These are phyloP conservation scores for Candida alai DNA, from an alignment of 805 yeast species.

Conservation along the genomic window DNA sequence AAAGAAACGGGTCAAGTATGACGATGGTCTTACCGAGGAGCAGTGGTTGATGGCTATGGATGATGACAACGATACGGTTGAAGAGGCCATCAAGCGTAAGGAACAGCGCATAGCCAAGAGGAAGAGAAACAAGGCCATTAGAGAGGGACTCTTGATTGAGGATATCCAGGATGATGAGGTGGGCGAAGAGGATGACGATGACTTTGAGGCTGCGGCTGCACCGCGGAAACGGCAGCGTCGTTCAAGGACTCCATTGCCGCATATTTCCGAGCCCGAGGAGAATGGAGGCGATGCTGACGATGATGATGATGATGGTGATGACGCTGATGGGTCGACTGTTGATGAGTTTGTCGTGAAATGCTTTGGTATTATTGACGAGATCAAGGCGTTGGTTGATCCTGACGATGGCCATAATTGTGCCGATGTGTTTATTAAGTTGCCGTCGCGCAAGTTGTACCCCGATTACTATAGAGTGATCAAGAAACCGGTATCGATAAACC, in stretches of 20 bases:
- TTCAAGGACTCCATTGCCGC: constrained; percentile 15
- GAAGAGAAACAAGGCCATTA: constrained; percentile 22
- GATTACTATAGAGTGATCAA: constrained; percentile 73
- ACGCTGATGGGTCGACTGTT: constrained; percentile 9
- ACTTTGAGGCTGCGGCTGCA: constrained; percentile 8
- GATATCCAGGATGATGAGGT: constrained; percentile 23
- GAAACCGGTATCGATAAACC: constrained; percentile 57
- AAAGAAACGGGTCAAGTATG: constrained; percentile 75
- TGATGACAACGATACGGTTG: constrained; percentile 61
- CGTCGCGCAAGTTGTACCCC: constrained; percentile 72
- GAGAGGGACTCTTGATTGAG: constrained; percentile 20
- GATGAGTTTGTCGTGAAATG: constrained; percentile 22
- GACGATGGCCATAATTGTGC: constrained; percentile 36
- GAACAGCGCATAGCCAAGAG: constrained; percentile 41
- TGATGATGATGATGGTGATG: constrained; percentile 15
- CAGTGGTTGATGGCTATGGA: constrained; percentile 87
- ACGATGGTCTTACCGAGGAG: constrained; percentile 86
- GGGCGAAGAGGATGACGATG: constrained; percentile 21
- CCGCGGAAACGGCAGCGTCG: constrained; percentile 17
- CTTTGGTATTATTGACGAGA: constrained; percentile 40
- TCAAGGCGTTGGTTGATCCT: constrained; percentile 36
- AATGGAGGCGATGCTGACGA: constrained; percentile 28
- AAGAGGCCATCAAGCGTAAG: constrained; percentile 54
- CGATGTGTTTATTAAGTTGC: constrained; percentile 59
- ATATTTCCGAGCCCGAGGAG: constrained; percentile 7